Evolutionary conservation across 495 filamentous ascomycete genomes (phyloP).

Genomic region (Aspergillus haitiensis): DNA sequence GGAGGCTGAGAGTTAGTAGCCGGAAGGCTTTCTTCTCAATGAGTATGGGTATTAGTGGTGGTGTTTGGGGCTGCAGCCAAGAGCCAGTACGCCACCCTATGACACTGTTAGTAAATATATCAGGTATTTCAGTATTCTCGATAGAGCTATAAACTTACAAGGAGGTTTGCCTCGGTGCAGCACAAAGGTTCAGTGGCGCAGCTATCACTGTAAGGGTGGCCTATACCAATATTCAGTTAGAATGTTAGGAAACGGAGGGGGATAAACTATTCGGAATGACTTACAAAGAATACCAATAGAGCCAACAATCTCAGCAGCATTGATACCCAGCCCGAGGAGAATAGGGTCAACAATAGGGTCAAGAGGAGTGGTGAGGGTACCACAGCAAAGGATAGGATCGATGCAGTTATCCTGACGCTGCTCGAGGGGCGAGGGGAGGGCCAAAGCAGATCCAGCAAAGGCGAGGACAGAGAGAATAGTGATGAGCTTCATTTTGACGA

Average conservation of each 20-base stretch:
- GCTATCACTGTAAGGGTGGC: constrained; percentile 29
- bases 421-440: constrained; percentile 23
- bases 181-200: constrained; percentile 33
- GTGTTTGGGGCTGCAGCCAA: too few relatives aligned
- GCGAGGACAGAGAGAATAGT: constrained; percentile 23
- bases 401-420: constrained; percentile 23
- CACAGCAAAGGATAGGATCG: constrained; percentile 34
- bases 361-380: constrained; percentile 36
- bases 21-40: too few relatives aligned
- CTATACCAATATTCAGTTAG: constrained; percentile 22
- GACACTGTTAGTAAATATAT: too few relatives aligned
- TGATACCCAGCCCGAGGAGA: constrained; percentile 73
- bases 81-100: too few relatives aligned
- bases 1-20: too few relatives aligned
- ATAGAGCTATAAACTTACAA: constrained; percentile 24
- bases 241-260: neutral
- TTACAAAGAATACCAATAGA: constrained; percentile 40
- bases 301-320: constrained; percentile 74
- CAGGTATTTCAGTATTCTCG: too few relatives aligned
- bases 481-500: constrained; percentile 36
- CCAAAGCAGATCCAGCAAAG: constrained; percentile 28
- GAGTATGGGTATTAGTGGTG: too few relatives aligned
- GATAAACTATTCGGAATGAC: constrained; percentile 9
- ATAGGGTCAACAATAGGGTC: constrained; percentile 66
- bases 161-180: constrained; percentile 39